Percentiles rank a stretch among this genome's conserved stretches.
These are phyloP conservation scores for Saccharum spontaneum DNA, from an alignment of 176 grass and related monocot genomes.

Conservation along the genomic window DNA sequence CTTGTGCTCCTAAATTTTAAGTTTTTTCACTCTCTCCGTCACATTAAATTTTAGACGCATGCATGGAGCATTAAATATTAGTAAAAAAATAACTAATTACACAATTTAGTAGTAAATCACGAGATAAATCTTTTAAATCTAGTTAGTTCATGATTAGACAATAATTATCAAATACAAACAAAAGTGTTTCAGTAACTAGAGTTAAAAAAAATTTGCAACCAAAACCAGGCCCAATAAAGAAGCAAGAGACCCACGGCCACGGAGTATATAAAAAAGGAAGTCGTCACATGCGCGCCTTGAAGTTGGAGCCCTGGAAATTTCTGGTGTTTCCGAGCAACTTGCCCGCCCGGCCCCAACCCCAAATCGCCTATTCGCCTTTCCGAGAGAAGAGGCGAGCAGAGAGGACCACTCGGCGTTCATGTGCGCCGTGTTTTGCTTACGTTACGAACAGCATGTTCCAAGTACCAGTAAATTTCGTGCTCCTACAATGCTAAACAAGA, in stretches of 20 bases:
- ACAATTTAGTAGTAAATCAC: too few species aligned
- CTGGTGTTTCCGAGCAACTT: slow-evolving; percentile 18
- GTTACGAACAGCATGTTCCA: not conserved
- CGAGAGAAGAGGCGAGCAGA: slow-evolving; percentile 3
- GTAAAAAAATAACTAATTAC: too few species aligned
- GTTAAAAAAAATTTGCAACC: too few species aligned
- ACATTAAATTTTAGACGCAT: too few species aligned
- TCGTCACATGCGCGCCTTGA: slow-evolving; percentile 31
- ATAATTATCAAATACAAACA: too few species aligned
- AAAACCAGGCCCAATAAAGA: too few species aligned
- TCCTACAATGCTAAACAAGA: not conserved
- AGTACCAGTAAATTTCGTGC: not conserved
- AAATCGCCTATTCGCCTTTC: slow-evolving; percentile 28
- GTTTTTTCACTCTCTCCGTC: too few species aligned
- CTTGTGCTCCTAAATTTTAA: too few species aligned
- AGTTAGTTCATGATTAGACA: too few species aligned
- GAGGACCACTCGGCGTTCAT: slow-evolving; percentile 10
- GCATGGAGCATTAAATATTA: too few species aligned
- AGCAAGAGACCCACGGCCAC: not conserved
- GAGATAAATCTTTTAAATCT: too few species aligned
- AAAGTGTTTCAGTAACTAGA: too few species aligned
- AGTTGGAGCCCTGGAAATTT: slow-evolving; percentile 13
- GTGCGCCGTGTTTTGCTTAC: not conserved
- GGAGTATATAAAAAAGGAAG: not conserved
- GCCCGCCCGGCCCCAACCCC: not conserved